Base-by-base conservation (phyloP, 1,284 basidiomycete species). In the Cutaneotrichosporon sp. region DNA sequence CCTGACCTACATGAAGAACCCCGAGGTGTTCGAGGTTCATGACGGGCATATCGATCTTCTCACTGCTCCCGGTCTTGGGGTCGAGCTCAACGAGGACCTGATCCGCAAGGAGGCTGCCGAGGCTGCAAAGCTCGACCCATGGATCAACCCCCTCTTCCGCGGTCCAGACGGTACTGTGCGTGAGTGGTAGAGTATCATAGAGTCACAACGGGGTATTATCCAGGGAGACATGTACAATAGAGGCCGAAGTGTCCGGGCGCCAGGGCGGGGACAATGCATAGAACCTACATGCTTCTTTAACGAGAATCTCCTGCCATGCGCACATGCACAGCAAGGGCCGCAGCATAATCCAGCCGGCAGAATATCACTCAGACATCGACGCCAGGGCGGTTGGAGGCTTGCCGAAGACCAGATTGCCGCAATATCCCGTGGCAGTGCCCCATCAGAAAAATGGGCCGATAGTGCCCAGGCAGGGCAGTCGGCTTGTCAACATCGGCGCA, bases 31-130 rank as follows among this genome's bases (percentile, higher is more conserved):
- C 62, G 70, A 77, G 3, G 80, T 88, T 22, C 76, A 78, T 51
- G 76, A 82, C 32, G 86, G 86, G 1, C 78, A 81, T 57, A 77
- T 88, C 41, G 74, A 78, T 14, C 77, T 81, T 2, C 75, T 84
- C 7, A 74, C 78, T 60, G 82, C 79, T 0, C 80, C 83, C 10
- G 86, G 86, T 7, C 74, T 88, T 7, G 87, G 86, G 12, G 81
- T 88, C 38, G 76, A 82, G 59, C 79, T 88, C 57, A 80, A 88
- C 64, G 86, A 88, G 69, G 70, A 74, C 14, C 66, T 84, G 19
- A 84, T 88, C 10, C 74, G 84, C 27, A 60, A 57, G 26, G 75
- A 79, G 52, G 78, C 77, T 14, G 78, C 80, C 0, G 71, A 71
- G 48, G 76, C 75, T 12, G 67, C 67, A 46, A 64, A 66, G 60